A percentile compares a stretch with the other conserved stretches of the same genome.
Conservation (phyloP, 139 green algal genomes). For the Volvox reticuliferus region DNA sequence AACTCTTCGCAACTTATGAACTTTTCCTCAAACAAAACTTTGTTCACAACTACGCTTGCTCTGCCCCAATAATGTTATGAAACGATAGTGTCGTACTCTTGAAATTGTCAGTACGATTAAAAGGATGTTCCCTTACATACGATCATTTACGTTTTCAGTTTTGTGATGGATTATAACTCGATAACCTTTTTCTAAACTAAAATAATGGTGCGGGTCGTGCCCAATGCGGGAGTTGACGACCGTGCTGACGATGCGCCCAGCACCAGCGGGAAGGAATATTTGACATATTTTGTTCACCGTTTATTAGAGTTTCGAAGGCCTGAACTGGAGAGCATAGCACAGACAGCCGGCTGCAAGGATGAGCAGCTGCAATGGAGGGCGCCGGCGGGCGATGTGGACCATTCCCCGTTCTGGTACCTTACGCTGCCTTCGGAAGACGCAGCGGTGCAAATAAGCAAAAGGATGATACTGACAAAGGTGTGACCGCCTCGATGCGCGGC, state of each 20-base stretch:
- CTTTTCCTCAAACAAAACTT: too few species aligned
- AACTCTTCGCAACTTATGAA: too few species aligned
- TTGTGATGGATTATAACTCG: too few species aligned
- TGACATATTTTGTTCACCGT: conserved; percentile 77
- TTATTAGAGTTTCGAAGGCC: conserved; percentile 79
- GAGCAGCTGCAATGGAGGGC: conserved; percentile 55
- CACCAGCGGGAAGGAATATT: conserved; percentile 48
- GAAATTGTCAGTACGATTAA: too few species aligned
- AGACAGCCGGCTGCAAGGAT: conserved; percentile 47
- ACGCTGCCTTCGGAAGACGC: conserved; percentile 67
- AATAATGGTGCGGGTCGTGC: conserved; percentile 1
- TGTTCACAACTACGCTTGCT: too few species aligned
- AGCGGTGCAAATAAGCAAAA: conserved; percentile 53
- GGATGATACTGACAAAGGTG: conserved; percentile 65
- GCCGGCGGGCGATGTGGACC: conserved; percentile 52
- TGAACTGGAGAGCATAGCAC: conserved; percentile 76
- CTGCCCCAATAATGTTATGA: too few species aligned
- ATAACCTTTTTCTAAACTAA: too few species aligned
- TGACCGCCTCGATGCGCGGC: background rate
- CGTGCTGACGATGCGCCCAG: background rate
- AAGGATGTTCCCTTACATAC: too few species aligned
- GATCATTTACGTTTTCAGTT: too few species aligned
- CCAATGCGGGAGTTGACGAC: background rate
- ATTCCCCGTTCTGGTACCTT: conserved; percentile 59
- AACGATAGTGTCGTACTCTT: too few species aligned